A percentile compares a stretch with the other conserved stretches of the same genome.
Evolutionary conservation across 208 protist species (phyloP).

Genomic region (Trypanosoma platydactyli): DNA sequence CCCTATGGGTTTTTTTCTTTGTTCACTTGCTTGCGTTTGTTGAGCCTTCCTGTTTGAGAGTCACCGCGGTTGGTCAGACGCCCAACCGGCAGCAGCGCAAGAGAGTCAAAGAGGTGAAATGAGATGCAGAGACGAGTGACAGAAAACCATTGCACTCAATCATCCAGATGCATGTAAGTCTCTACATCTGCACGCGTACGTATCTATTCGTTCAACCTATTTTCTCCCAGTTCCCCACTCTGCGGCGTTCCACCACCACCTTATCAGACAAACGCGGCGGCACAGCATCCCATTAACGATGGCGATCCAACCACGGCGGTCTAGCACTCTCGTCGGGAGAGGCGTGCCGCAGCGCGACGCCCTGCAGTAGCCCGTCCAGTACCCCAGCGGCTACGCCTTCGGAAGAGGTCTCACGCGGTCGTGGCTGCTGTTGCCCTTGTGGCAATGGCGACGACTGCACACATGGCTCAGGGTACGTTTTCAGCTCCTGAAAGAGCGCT

Average conservation of each 20-base stretch:
- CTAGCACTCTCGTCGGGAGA: neutral
- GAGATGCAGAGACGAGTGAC: too few species aligned
- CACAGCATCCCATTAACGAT: constrained; percentile 10
- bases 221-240: too few species aligned
- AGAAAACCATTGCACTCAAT: too few species aligned
- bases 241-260: too few species aligned
- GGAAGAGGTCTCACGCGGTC: neutral
- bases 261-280: too few species aligned
- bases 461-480: neutral
- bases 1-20: constrained; percentile 5
- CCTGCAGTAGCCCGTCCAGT: neutral
- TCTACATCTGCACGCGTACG: too few species aligned
- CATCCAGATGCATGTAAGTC: too few species aligned
- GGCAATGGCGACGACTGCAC: neutral
- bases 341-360: neutral
- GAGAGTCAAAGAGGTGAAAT: too few species aligned
- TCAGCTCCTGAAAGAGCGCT: constrained; percentile 9
- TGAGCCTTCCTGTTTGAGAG: neutral
- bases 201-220: too few species aligned
- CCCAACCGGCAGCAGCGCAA: too few species aligned
- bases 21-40: neutral
- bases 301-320: constrained; percentile 14
- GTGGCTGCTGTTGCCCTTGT: neutral
- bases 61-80: too few species aligned
- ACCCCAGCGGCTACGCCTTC: neutral